phyloP scores from a whole-genome alignment of 257 asterid genomes.

The Solanum appendiculatum region DNA sequence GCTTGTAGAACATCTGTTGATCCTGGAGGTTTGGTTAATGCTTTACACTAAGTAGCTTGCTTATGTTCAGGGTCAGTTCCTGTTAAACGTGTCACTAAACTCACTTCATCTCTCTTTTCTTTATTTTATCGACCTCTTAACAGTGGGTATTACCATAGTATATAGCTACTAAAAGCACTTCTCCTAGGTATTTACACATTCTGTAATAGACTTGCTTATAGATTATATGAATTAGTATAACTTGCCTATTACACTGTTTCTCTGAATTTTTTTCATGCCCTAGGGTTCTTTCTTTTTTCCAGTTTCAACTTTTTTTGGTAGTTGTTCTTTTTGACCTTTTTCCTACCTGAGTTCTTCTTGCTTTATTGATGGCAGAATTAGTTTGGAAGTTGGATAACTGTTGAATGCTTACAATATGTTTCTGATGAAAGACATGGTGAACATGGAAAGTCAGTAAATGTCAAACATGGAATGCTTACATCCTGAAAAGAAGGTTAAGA shows the following conservation, averaged over 20 bases:
- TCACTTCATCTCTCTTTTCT: neutral
- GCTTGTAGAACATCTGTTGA: neutral
- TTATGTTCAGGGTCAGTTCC: neutral
- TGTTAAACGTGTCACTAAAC: neutral
- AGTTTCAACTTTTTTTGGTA: neutral
- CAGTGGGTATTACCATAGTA: neutral
- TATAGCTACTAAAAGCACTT: neutral
- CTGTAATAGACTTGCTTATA: neutral
- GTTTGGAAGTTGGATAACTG: neutral
- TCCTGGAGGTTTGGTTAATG: neutral
- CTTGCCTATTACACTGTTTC: neutral
- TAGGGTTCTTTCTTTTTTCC: neutral
- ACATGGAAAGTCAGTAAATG: neutral
- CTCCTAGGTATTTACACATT: neutral
- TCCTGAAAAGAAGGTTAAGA: constrained; percentile 18
- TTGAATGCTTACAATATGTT: neutral
- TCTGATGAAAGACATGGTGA: constrained; percentile 1
- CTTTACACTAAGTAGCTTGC: neutral
- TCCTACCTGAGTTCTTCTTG: neutral
- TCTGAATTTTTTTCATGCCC: neutral
- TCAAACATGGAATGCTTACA: constrained; percentile 28
- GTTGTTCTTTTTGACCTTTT: neutral
- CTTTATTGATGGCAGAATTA: constrained; percentile 1
- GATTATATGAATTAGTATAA: neutral
- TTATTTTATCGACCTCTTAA: neutral